These are phyloP conservation scores for Aspergillus bertholletiae DNA, from an alignment of 495 filamentous ascomycete genomes.

Conservation along the genomic window DNA sequence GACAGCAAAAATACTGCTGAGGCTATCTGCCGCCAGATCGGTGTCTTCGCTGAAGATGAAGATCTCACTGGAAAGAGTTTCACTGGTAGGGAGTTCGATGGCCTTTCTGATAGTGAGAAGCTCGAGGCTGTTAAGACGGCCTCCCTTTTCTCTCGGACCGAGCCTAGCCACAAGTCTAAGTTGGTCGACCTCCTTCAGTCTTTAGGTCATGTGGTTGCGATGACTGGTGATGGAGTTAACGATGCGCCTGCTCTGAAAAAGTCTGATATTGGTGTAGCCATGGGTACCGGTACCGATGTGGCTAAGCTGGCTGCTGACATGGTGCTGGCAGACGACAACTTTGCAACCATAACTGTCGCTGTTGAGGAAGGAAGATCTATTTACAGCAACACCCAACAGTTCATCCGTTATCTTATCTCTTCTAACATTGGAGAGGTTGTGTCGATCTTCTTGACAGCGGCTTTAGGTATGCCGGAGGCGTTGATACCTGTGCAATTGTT, in stretches of 20 bases:
- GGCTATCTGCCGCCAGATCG: constrained; percentile 95
- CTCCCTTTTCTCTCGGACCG: constrained; percentile 93
- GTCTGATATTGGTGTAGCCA: constrained; percentile 97
- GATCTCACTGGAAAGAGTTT: constrained; percentile 89
- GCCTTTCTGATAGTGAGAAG: constrained; percentile 73
- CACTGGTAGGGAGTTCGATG: constrained; percentile 92
- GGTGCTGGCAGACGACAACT: constrained; percentile 98
- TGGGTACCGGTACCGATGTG: constrained; percentile 98
- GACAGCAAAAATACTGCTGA: constrained; percentile 98
- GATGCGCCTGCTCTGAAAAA: constrained; percentile 98
- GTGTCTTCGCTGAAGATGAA: constrained; percentile 81
- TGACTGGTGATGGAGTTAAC: constrained; percentile 99
- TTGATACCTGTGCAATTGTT: constrained; percentile 95
- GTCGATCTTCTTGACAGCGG: constrained; percentile 97
- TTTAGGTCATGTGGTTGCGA: constrained; percentile 91
- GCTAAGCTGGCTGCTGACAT: constrained; percentile 97
- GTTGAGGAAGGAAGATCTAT: constrained; percentile 98
- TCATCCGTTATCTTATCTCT: constrained; percentile 98
- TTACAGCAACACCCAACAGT: constrained; percentile 99
- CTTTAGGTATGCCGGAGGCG: constrained; percentile 96
- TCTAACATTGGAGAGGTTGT: constrained; percentile 99
- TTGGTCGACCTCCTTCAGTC: constrained; percentile 95
- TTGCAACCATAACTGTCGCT: constrained; percentile 93
- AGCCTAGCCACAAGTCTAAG: constrained; percentile 92
- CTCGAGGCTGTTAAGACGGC: constrained; percentile 79